phyloP scores from a whole-genome alignment of 108 stramenopile species.

The Skeletonema costatum region DNA sequence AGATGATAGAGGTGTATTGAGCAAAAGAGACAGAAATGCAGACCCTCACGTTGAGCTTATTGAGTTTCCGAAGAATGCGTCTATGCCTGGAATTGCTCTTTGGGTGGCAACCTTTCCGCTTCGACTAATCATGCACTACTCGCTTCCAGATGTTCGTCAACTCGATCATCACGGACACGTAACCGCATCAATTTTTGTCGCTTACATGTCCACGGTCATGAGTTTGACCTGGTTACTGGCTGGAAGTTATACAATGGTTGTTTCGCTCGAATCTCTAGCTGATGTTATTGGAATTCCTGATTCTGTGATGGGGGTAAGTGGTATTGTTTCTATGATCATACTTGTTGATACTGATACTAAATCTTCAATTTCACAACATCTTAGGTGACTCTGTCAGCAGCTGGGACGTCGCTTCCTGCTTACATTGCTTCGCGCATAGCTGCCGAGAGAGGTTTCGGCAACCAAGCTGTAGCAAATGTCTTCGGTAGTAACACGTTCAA shows the following conservation, averaged over 20 bases:
- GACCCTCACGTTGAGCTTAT: slow-evolving; percentile 54
- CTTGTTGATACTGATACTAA: not conserved
- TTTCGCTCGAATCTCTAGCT: slow-evolving; percentile 71
- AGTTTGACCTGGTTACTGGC: slow-evolving; percentile 70
- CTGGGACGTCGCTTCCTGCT: slow-evolving; percentile 66
- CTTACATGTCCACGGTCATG: slow-evolving; percentile 49
- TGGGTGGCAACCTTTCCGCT: slow-evolving; percentile 61
- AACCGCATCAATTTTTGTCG: slow-evolving; percentile 30
- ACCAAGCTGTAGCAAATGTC: slow-evolving; percentile 89
- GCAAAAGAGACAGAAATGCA: slow-evolving; percentile 31
- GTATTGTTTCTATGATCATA: not conserved
- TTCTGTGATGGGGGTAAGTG: slow-evolving; percentile 60
- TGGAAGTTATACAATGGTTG: slow-evolving; percentile 72
- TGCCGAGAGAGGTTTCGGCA: slow-evolving; percentile 85
- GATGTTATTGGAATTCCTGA: slow-evolving; percentile 69
- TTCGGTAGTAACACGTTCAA: slow-evolving; percentile 92
- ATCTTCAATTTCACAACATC: not conserved
- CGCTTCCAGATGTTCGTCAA: slow-evolving; percentile 70
- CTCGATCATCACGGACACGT: slow-evolving; percentile 56
- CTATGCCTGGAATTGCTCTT: slow-evolving; percentile 39
- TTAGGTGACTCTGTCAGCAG: slow-evolving; percentile 72
- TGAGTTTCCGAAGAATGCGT: slow-evolving; percentile 48
- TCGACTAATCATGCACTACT: slow-evolving; percentile 66
- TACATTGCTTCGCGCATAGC: slow-evolving; percentile 69
- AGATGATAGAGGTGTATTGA: not conserved